Evolutionary conservation across 108 stramenopile species (phyloP).

Genomic region (Nitzschia palea): DNA sequence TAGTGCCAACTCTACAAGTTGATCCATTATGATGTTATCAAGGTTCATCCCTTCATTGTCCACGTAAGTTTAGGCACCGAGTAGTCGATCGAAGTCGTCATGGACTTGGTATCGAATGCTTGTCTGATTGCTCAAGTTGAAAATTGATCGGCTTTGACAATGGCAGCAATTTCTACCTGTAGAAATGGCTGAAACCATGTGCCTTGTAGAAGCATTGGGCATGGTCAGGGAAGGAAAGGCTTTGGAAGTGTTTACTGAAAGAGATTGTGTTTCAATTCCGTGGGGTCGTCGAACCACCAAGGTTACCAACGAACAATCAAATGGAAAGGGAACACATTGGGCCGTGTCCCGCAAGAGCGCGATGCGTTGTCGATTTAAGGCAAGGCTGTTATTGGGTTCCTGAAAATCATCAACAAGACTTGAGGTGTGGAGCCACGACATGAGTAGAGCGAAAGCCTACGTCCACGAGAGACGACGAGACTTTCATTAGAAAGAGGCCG

Average conservation of each 20-base stretch:
- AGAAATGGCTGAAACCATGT: slow-evolving; percentile 39
- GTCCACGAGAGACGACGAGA: neutral
- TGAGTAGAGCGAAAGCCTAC: neutral
- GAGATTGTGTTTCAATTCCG: slow-evolving; percentile 26
- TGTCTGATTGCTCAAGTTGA: slow-evolving; percentile 44
- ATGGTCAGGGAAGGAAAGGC: slow-evolving; percentile 7
- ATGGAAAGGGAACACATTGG: slow-evolving; percentile 51
- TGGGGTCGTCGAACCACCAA: slow-evolving; percentile 63
- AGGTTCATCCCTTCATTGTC: slow-evolving; percentile 72
- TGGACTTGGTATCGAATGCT: slow-evolving; percentile 36
- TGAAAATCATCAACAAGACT: slow-evolving; percentile 3
- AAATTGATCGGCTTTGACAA: slow-evolving; percentile 36
- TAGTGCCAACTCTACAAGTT: slow-evolving; percentile 72
- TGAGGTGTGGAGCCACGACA: slow-evolving; percentile 45
- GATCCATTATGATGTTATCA: slow-evolving; percentile 72
- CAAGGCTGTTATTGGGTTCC: neutral
- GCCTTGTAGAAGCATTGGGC: slow-evolving; percentile 43
- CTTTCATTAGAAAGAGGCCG: slow-evolving; percentile 17
- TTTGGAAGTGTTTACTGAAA: slow-evolving; percentile 27
- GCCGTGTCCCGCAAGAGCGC: slow-evolving; percentile 44
- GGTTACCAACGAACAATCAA: slow-evolving; percentile 42
- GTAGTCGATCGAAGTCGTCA: slow-evolving; percentile 46
- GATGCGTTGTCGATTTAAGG: slow-evolving; percentile 21
- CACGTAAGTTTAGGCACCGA: slow-evolving; percentile 71
- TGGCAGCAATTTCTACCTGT: slow-evolving; percentile 59